Conservation (phyloP, 305 asterid species). For the Withania somnifera region DNA sequence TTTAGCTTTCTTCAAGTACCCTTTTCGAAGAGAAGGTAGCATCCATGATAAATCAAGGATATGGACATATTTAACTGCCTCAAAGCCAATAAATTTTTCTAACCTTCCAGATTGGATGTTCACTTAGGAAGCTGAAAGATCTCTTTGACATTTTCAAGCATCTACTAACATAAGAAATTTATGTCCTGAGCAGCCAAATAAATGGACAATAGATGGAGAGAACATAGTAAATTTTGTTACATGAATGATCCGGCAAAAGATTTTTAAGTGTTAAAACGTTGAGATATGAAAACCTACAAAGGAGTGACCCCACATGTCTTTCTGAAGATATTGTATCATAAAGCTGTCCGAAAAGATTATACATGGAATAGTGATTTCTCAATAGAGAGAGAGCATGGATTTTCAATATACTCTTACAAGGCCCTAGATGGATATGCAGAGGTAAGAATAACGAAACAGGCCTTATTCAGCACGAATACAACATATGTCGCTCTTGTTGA, state of each 20-base stretch:
- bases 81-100: slow-evolving; percentile 83
- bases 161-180: no score
- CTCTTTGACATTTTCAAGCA: no score
- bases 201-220: no score
- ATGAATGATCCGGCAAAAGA: no score
- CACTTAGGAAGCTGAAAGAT: no score
- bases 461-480: slow-evolving; percentile 96
- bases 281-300: no score
- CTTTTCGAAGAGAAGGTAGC: slow-evolving; percentile 74
- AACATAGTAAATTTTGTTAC: no score
- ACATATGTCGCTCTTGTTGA: slow-evolving; percentile 97
- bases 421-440: not conserved
- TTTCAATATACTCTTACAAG: not conserved
- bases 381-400: not conserved
- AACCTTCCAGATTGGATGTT: slow-evolving; percentile 63
- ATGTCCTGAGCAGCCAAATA: no score
- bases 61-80: slow-evolving; percentile 93
- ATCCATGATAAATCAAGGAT: slow-evolving; percentile 85
- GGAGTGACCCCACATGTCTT: no score
- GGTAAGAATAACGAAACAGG: slow-evolving; percentile 17
- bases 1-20: slow-evolving; percentile 80
- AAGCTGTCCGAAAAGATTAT: not conserved
- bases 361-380: not conserved
- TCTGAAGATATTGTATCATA: not conserved
- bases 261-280: no score